Conservation (phyloP, 768 basidiomycete genomes). For the Leccinellum rugosiceps region DNA sequence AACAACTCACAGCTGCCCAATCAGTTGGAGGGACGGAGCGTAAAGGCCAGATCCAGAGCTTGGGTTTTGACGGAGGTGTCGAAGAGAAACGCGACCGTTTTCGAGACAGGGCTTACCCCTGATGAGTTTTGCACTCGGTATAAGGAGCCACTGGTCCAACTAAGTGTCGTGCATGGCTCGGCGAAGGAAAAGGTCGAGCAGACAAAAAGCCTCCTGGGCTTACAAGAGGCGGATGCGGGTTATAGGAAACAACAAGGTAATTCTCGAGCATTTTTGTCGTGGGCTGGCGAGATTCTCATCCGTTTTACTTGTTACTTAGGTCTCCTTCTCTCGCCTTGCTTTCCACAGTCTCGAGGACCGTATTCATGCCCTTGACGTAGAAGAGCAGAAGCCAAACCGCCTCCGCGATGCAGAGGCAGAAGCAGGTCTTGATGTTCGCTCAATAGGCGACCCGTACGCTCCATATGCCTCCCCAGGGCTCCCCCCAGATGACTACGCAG, state of each 20-base stretch:
- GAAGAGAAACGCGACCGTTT: constrained; percentile 63
- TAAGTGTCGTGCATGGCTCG: constrained; percentile 6
- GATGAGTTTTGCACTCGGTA: constrained; percentile 88
- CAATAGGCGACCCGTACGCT: constrained; percentile 66
- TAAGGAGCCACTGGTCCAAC: constrained; percentile 53
- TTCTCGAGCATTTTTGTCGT: background rate
- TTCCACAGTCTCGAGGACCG: constrained; percentile 93
- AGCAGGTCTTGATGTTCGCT: constrained; percentile 25
- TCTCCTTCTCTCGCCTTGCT: constrained; percentile 80
- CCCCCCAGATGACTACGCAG: constrained; percentile 45
- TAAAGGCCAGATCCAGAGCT: no score
- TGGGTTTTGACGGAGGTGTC: no score
- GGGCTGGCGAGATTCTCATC: no score
- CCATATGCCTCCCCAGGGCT: constrained; percentile 54
- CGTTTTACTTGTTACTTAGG: constrained; percentile 41
- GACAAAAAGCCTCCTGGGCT: no score
- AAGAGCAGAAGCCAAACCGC: constrained; percentile 81
- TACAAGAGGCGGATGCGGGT: no score
- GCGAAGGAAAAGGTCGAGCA: no score
- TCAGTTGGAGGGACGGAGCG: no score
- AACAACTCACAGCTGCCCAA: no score
- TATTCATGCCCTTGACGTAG: constrained; percentile 75
- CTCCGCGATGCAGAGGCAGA: constrained; percentile 73
- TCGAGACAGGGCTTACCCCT: constrained; percentile 61
- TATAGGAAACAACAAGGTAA: constrained; percentile 76